phyloP scores from a whole-genome alignment of 192 early-diverging fungal genomes.

The Chytriomyces hyalinus region DNA sequence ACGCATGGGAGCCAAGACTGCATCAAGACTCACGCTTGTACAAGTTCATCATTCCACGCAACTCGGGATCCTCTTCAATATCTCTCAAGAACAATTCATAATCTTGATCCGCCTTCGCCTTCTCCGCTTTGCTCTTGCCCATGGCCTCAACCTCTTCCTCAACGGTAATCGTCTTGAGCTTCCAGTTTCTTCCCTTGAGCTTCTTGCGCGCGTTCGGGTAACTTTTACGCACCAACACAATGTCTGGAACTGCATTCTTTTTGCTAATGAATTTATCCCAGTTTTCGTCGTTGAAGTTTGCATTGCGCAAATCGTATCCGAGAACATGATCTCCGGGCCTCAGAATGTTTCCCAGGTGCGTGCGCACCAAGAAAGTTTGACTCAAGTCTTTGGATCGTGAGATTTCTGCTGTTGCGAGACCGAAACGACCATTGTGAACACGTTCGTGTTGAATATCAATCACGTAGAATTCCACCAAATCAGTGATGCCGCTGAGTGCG shows the following conservation, averaged over 20 bases:
- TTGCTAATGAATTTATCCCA: conserved; percentile 66
- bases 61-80: conserved; percentile 97
- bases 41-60: conserved; percentile 91
- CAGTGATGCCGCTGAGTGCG: conserved; percentile 75
- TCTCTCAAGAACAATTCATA: conserved; percentile 97
- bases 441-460: conserved; percentile 89
- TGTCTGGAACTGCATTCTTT: conserved; percentile 75
- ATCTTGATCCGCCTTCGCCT: conserved; percentile 76
- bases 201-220: conserved; percentile 90
- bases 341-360: conserved; percentile 90
- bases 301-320: conserved; percentile 86
- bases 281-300: conserved; percentile 90
- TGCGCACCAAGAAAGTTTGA: conserved; percentile 79
- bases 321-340: conserved; percentile 89
- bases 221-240: conserved; percentile 89
- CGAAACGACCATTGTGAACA: conserved; percentile 68
- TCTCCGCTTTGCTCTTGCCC: conserved; percentile 75
- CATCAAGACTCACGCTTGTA: conserved; percentile 71
- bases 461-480: conserved; percentile 92
- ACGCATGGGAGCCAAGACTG: neutral
- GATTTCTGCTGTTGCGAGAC: conserved; percentile 88
- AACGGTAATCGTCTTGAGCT: conserved; percentile 84
- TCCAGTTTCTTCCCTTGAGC: conserved; percentile 87
- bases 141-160: conserved; percentile 81
- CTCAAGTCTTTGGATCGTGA: conserved; percentile 80